Percentiles rank a stretch among this genome's conserved stretches.
Conservation (phyloP, 2,329 filamentous ascomycete species). For the Xylaria sp. region DNA sequence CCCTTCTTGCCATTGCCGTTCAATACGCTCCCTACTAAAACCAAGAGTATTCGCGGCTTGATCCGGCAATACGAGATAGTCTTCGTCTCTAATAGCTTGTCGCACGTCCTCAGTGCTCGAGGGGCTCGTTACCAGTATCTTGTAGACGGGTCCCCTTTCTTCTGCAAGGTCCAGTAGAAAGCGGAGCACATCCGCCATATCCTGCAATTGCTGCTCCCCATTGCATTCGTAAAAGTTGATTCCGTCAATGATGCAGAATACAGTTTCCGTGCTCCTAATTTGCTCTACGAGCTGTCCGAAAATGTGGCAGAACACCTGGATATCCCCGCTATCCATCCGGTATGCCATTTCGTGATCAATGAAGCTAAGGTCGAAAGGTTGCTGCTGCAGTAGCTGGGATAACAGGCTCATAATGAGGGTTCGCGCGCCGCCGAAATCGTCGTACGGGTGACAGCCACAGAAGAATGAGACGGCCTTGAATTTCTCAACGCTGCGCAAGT, state of each 20-base stretch:
- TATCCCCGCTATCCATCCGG: conserved; percentile 13
- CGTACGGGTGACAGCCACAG: conserved; percentile 23
- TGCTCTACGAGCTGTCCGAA: conserved; percentile 24
- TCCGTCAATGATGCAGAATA: conserved; percentile 25
- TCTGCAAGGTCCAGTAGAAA: conserved; percentile 16
- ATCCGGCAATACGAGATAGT: conserved; percentile 21
- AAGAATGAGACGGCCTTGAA: conserved; percentile 23
- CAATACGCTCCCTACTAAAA: conserved; percentile 21
- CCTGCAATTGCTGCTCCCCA: conserved; percentile 18
- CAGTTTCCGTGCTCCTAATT: conserved; percentile 9
- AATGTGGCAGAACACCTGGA: conserved; percentile 13
- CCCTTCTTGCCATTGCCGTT: conserved; percentile 18
- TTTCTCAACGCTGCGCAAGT: conserved; percentile 12
- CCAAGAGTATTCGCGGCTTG: conserved; percentile 17
- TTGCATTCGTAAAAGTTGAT: conserved; percentile 24
- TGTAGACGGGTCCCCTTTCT: background rate
- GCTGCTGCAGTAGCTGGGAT: conserved; percentile 18
- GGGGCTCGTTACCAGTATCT: conserved; percentile 22
- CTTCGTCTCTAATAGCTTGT: conserved; percentile 26
- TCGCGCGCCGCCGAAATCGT: conserved; percentile 17
- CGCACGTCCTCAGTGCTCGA: conserved; percentile 23
- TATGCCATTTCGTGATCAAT: conserved; percentile 14
- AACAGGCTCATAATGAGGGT: conserved; percentile 24
- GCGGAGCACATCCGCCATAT: conserved; percentile 17
- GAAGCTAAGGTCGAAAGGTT: conserved; percentile 23